These are phyloP conservation scores for Neodidymelliopsis sp. DNA, from an alignment of 2,329 filamentous ascomycete species.

Conservation along the genomic window DNA sequence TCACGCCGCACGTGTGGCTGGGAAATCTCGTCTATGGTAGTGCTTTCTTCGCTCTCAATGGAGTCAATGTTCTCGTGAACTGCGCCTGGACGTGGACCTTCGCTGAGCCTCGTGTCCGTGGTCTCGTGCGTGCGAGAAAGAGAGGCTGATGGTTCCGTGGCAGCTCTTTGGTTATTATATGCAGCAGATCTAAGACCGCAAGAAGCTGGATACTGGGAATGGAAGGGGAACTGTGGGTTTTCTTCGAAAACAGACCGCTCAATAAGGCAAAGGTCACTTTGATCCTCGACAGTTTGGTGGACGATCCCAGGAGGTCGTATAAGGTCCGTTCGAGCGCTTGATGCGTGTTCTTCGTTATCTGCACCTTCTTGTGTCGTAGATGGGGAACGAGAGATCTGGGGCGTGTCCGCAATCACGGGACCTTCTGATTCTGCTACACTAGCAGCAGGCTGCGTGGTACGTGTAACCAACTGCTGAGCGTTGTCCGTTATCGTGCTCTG, in stretches of 20 bases:
- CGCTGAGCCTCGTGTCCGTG: not conserved
- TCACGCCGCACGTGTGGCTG: not conserved
- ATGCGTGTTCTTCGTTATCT: not conserved
- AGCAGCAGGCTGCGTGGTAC: not conserved
- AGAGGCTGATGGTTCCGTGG: not conserved
- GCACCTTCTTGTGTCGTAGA: not conserved
- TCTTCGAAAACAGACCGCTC: slow-evolving; percentile 20
- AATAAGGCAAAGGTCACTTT: not conserved
- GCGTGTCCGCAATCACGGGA: slow-evolving; percentile 8
- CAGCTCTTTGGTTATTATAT: not conserved
- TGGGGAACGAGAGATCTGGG: slow-evolving; percentile 5
- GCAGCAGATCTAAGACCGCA: not conserved
- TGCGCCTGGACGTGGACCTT: not conserved
- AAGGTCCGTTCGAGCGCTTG: too few species aligned
- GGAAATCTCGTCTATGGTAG: slow-evolving; percentile 14
- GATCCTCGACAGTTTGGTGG: not conserved
- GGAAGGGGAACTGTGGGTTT: slow-evolving; percentile 22
- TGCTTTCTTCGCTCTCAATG: slow-evolving; percentile 10
- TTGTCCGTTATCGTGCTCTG: too few species aligned
- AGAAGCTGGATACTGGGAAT: slow-evolving; percentile 17
- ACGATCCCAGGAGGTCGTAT: not conserved
- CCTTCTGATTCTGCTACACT: not conserved
- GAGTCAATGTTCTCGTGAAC: not conserved
- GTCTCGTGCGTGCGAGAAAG: not conserved
- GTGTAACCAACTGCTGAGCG: not conserved